Conservation (phyloP, 140 eudicot species). For the Flaveria floridana region DNA sequence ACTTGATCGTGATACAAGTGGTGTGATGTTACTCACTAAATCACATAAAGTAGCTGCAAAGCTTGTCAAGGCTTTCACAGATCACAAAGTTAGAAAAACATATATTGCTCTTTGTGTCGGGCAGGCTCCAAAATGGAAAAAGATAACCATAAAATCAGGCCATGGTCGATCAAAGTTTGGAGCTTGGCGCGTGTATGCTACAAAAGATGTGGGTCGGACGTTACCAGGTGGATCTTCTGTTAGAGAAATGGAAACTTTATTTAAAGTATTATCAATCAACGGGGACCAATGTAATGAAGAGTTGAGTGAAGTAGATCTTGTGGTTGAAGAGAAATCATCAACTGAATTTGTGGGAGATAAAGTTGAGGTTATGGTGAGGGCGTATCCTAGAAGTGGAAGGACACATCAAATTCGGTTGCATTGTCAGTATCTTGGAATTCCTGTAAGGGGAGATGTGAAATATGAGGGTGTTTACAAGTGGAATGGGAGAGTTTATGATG, state of each 20-base stretch:
- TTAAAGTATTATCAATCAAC: slow-evolving; percentile 67
- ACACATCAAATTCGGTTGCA: slow-evolving; percentile 97
- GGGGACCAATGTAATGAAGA: slow-evolving; percentile 37
- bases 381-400: slow-evolving; percentile 89
- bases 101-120: slow-evolving; percentile 78
- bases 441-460: slow-evolving; percentile 91
- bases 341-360: slow-evolving; percentile 38
- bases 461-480: slow-evolving; percentile 86
- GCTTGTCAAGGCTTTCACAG: slow-evolving; percentile 92
- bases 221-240: slow-evolving; percentile 84
- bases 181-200: slow-evolving; percentile 96
- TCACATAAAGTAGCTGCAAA: slow-evolving; percentile 94
- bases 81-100: slow-evolving; percentile 80
- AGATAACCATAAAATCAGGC: slow-evolving; percentile 62
- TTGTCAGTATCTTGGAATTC: slow-evolving; percentile 92
- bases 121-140: slow-evolving; percentile 63
- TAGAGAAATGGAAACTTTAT: slow-evolving; percentile 76
- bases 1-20: slow-evolving; percentile 98
- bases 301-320: slow-evolving; percentile 29
- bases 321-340: slow-evolving; percentile 63
- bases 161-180: slow-evolving; percentile 97
- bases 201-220: slow-evolving; percentile 61
- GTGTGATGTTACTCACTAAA: slow-evolving; percentile 74
- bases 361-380: slow-evolving; percentile 80
- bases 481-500: slow-evolving; percentile 56